Base-by-base conservation (phyloP, 2,329 filamentous ascomycete genomes). In the Colletotrichum camelliae region DNA sequence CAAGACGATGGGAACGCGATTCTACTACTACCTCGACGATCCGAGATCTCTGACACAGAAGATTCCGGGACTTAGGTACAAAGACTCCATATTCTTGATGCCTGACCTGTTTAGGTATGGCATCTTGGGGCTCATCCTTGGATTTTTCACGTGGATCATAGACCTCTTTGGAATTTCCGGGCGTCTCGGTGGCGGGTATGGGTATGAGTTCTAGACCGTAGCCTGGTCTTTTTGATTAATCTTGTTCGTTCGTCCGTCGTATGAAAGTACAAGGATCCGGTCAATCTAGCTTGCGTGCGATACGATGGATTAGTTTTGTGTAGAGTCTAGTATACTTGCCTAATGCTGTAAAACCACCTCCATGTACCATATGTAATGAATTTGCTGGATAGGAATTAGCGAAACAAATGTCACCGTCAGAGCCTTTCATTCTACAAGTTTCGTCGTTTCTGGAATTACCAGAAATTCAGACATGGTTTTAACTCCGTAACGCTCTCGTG, bases 1-100 rank as follows among this genome's bases (percentile, higher is more conserved):
- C 18, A 73, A 69, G 58, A 27, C 24, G 1, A 76, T 76, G 74
- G 74, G 70, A 1, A 76, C 74, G 58, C 48, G 57, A 2, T 55
- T 76, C 21, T 8, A 33, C 58, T 76, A 29, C 4, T 76, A 69
- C 58, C 7, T 76, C 8, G 70, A 76, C 21, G 43, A 76, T 1
- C 74, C 74, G 1, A 67, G 27, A 15, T 39, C 43, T 5, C 52
- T 76, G 15, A 64, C 72, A 21, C 64, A 66, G 8, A 62, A 64
- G 12, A 60, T 76, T 7, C 65, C 74, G 2, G 74, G 70, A 2
- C 8, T 76, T 5, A 69, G 13, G 15, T 76, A 60, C 58, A 73
- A 55, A 16, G 70, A 76, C 18, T 64, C 43, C 4, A 73, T 76
- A 5, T 73, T 76, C n/a, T 37, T 60, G 5, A 64, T 35, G 33